Conservation (phyloP, 2,329 filamentous ascomycete genomes). For the Diplocarpon mali region DNA sequence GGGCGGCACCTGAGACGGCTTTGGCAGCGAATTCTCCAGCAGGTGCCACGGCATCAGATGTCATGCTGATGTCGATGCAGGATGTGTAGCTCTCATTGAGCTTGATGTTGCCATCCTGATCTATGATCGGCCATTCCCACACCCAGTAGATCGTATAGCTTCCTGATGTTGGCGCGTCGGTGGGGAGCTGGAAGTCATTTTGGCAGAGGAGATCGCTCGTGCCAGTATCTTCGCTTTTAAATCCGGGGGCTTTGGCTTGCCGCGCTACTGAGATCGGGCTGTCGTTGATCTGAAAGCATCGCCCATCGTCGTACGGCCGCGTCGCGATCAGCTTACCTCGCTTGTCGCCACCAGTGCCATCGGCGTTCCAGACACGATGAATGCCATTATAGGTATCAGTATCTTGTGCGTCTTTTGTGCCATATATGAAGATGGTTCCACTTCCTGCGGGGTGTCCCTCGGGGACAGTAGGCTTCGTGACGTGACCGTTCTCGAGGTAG, state of each 20-base stretch:
- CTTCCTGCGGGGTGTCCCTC: conserved; percentile 51
- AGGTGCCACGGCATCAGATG: conserved; percentile 11
- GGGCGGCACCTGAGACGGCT: neutral
- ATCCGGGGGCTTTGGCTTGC: conserved; percentile 35
- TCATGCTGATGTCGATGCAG: conserved; percentile 39
- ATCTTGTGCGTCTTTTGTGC: conserved; percentile 47
- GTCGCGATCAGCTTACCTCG: conserved; percentile 66
- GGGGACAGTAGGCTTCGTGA: conserved; percentile 47
- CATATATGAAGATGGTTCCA: conserved; percentile 67
- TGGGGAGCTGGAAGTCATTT: conserved; percentile 65
- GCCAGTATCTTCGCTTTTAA: conserved; percentile 27
- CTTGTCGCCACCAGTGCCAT: conserved; percentile 70
- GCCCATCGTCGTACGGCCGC: conserved; percentile 78
- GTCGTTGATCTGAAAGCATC: conserved; percentile 72
- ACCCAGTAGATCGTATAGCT: conserved; percentile 87
- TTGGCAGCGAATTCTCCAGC: conserved; percentile 4
- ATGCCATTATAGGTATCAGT: conserved; percentile 49
- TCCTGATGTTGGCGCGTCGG: conserved; percentile 47
- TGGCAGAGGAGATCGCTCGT: conserved; percentile 62
- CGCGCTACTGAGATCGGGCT: conserved; percentile 46
- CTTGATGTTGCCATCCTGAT: conserved; percentile 31
- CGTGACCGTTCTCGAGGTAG: conserved; percentile 69
- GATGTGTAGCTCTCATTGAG: conserved; percentile 48
- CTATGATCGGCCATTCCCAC: conserved; percentile 78
- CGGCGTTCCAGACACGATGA: conserved; percentile 64